Evolutionary conservation across 164 flowering plant species (phyloP).

Genomic region (Umbilicus rupestris): DNA sequence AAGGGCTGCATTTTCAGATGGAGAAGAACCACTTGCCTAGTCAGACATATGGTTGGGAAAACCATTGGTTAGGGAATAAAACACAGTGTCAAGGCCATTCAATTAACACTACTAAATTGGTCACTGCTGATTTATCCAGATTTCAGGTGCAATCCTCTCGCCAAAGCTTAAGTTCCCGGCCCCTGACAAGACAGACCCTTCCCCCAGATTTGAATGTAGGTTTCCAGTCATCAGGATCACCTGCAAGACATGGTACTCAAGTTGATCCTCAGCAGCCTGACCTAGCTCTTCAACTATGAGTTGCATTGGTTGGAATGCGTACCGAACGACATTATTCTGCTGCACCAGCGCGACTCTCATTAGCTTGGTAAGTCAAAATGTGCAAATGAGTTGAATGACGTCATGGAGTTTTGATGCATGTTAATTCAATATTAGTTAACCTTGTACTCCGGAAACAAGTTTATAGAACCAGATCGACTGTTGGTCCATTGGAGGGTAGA

Average conservation of each 20-base stretch:
- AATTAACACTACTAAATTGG: constrained; percentile 37
- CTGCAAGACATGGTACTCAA: constrained; percentile 43
- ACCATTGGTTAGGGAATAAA: constrained; percentile 21
- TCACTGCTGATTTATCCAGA: constrained; percentile 41
- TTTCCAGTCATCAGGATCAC: constrained; percentile 72
- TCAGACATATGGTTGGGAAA: constrained; percentile 34
- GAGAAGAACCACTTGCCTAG: constrained; percentile 33
- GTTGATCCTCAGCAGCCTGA: constrained; percentile 92
- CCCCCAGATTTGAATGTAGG: constrained; percentile 90
- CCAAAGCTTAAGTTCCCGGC: constrained; percentile 40
- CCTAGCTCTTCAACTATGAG: constrained; percentile 79
- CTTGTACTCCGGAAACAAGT: neutral
- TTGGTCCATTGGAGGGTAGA: neutral
- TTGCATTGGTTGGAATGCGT: neutral
- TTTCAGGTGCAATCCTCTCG: constrained; percentile 51
- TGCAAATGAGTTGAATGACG: constrained; percentile 1
- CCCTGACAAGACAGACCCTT: constrained; percentile 41
- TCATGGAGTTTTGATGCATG: neutral
- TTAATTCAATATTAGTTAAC: neutral
- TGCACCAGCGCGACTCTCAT: neutral
- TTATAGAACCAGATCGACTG: neutral
- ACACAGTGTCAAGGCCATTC: constrained; percentile 36
- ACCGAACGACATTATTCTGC: neutral
- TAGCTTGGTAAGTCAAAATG: neutral
- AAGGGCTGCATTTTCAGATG: constrained; percentile 25